Base-by-base conservation (phyloP, 2,329 filamentous ascomycete species). In the Xylariales sp. region DNA sequence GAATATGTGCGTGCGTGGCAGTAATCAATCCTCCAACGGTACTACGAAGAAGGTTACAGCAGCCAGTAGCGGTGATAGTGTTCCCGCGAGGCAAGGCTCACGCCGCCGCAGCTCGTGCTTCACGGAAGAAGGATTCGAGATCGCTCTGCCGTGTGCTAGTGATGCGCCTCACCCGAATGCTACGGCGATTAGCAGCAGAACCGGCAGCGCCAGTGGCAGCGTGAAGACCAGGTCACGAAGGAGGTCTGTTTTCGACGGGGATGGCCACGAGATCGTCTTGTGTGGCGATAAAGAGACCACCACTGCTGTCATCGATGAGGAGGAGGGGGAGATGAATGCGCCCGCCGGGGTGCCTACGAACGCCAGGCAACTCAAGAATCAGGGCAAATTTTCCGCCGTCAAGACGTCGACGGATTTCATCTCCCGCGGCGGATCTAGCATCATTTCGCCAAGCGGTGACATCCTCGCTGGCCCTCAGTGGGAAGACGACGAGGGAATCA, bases 381-480 rank as follows among this genome's bases (percentile, higher is more conserved):
- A n/a, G n/a, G n/a, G n/a, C n/a, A n/a, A n/a, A n/a, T n/a, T n/a
- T n/a, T 6, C 41, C 17, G 19, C 23, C 5, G 32, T 19, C 13
- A 42, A 13, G 30, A 27, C 20, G 27, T 29, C 39, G 10, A 8
- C 14, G 35, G 33, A 27, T 27, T 88, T 78, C 52, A 57, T 83
- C 12, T 88, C 73, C 11, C 75, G 83, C 6, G 90, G 90, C 16
- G 91, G 91, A 0, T 93, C 88, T 0, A 85, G 80, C 51, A 91
- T 97, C 47, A 69, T 94, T 18, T 82, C 78, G 8, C 89, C 90
- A 0, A 70, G 84, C 29, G 91, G 90, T 0, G 77, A 90, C n/a
- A 78, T 91, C 0, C 62, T 95, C 2, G 79, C 79, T 2, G 88
- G 85, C 0, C 90, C 90, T 1, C 67, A 93, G 41, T 95, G 89